Evolutionary conservation across 257 asterid genomes (phyloP).

Genomic region (Fraxinus cuspidata): DNA sequence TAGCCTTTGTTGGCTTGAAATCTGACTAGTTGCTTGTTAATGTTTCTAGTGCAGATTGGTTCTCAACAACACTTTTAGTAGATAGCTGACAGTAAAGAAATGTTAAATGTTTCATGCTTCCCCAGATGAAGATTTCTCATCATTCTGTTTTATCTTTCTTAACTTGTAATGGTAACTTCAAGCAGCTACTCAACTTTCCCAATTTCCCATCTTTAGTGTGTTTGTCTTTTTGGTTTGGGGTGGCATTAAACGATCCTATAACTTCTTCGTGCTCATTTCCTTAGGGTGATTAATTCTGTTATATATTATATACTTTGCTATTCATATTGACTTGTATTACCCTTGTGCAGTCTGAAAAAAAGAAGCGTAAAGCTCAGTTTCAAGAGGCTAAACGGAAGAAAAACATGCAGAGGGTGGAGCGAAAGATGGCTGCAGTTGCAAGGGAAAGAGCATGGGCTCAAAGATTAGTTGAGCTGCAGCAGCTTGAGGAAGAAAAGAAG

Average conservation of each 20-base stretch:
- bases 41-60: slow-evolving; percentile 8
- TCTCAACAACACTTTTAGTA: slow-evolving; percentile 3
- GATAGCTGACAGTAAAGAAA: background rate
- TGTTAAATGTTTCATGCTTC: background rate
- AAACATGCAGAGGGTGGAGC: slow-evolving; percentile 66
- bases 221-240: background rate
- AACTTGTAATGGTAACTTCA: no score
- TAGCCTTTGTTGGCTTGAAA: background rate
- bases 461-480: slow-evolving; percentile 72
- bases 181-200: background rate
- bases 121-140: background rate
- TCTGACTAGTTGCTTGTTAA: background rate
- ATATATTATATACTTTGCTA: background rate
- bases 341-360: slow-evolving; percentile 58
- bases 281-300: background rate
- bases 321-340: background rate
- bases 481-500: slow-evolving; percentile 79
- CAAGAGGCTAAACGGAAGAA: slow-evolving; percentile 83
- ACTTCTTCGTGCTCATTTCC: slow-evolving; percentile 3
- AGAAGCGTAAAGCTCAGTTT: slow-evolving; percentile 73
- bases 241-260: background rate
- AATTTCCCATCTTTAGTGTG: background rate
- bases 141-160: background rate
- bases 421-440: slow-evolving; percentile 97
- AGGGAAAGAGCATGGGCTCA: slow-evolving; percentile 94